Evolutionary conservation across 1,284 basidiomycete genomes (phyloP), one percentile per base, ranked within the genome.

Genomic region (Tilletia caries): DNA sequence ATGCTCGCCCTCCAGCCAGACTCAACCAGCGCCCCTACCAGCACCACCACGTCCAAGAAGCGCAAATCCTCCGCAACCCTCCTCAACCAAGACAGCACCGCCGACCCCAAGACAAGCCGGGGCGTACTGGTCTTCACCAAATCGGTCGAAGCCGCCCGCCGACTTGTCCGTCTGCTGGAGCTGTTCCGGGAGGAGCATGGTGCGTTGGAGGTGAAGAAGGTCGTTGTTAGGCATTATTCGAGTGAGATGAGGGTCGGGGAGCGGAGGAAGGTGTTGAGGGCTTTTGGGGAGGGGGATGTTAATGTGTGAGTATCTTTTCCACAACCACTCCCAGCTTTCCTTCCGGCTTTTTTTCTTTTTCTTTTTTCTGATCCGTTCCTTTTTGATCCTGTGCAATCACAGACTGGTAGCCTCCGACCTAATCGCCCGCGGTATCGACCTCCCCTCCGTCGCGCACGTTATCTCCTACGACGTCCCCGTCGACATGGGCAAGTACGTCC

Each of bases 401-500:
- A 95, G 93, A 72, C 86, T 98, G 23, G 88, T 99, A 10, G 96
- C 93, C 80, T 98, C 95, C 1, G 95, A 98, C 85, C 86, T 98
- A 23, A 92, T 98, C 71, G 92, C 95, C 10, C 89, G 96, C 72
- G 96, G 95, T n/a, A 93, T 98, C 71, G 96, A 98, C 83, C 91
- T 98, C 70, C 91, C 90, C 65, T 88, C 92, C 70, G 93, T 98
- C 58, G 88, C 89, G 13, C 91, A 97, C 84, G 95, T 98, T 34
- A 88, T 98, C 48, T 93, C 90, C 74, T 98, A 98, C 84, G 95
- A 98, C 83, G 90, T 90, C 2, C 95, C 95, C 0, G 88, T 97
- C n/a, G 95, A 98, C 81, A 92, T 96, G 88, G 89, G 92, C 65
- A 98, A 98, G 84, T 98, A 98, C 80, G 92, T 98, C 23, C 95